Base-by-base conservation (phyloP, 2,329 filamentous ascomycete genomes). In the Simplicillium sp. region DNA sequence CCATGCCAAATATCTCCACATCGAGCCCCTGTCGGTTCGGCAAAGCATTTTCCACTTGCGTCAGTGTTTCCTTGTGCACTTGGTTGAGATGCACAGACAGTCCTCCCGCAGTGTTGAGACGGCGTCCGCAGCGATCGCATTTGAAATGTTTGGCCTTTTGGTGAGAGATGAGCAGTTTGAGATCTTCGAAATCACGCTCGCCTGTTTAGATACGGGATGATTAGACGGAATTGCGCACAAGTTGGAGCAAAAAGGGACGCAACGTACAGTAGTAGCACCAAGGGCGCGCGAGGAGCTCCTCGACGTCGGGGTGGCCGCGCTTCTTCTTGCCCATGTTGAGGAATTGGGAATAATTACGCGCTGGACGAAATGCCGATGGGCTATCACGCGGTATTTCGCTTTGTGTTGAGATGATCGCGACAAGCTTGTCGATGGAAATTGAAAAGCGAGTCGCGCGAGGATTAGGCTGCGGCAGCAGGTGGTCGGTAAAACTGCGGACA, bases 81-180 rank as follows among this genome's bases (percentile, higher is more conserved):
- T 98, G 92, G 58, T 90, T 94, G 87, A 97, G 84, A 61, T 98
- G 92, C 41, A 98, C 92, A 29, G 84, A 86, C 45, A 98, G 78
- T 69, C 92, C 92, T 75, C 92, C 92, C 34, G 89, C 89, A 2
- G 92, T 98, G 59, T 95, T 96, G 42, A 98, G 67, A 50, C 89
- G 76, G 49, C 92, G 80, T 40, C 82, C 82, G 61, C 92, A 98
- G 67, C 83, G 72, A 53, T 95, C 87, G 66, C 92, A 98, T 65
- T 95, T 96, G 73, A 95, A 97, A 64, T 98, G 92, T 66, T 97
- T 97, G n/a, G 90, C 89, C 61, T 96, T 97, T 58, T 97, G 92
- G 62, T 98, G 92, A 43, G 86, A 89, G 52, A 95, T 94, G 48
- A 98, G 80, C 52, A 97, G 88, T 70, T 95, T 96, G 36, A 95